A percentile compares a stretch with the other conserved stretches of the same genome.
Evolutionary conservation across 495 filamentous ascomycete genomes (phyloP).

Genomic region (Penicillium samsonianum): DNA sequence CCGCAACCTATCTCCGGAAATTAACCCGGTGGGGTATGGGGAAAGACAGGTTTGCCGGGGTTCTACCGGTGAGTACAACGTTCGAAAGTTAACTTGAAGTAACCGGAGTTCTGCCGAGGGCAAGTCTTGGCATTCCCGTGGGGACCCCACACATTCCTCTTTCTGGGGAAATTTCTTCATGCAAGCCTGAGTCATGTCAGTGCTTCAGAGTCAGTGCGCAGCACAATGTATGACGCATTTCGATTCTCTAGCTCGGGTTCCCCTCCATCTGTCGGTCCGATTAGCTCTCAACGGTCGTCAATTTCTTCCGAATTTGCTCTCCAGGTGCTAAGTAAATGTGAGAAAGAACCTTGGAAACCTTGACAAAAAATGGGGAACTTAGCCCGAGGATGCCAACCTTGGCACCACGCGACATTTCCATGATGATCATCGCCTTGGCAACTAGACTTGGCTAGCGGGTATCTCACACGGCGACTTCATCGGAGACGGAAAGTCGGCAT

Average conservation of each 20-base stretch:
- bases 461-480: not conserved
- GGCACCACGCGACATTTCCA: not conserved
- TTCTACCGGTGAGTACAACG: not conserved
- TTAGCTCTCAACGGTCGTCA: not conserved
- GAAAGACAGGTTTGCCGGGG: not conserved
- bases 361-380: too few species aligned
- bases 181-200: not conserved
- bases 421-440: not conserved
- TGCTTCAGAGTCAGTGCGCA: not conserved
- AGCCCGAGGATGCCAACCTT: not conserved
- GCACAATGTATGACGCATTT: not conserved
- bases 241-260: not conserved
- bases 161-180: not conserved
- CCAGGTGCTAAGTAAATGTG: too few species aligned
- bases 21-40: not conserved
- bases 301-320: not conserved
- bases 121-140: not conserved
- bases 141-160: not conserved
- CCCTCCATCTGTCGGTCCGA: not conserved
- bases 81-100: not conserved
- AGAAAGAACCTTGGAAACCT: too few species aligned
- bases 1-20: not conserved
- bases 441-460: conserved; percentile 6
- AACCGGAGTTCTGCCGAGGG: not conserved
- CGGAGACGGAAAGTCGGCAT: not conserved